Percentiles rank a stretch among this genome's conserved stretches.
These are phyloP conservation scores for Ceratobasidium papillatum DNA, from an alignment of 1,284 basidiomycete genomes.

Conservation along the genomic window DNA sequence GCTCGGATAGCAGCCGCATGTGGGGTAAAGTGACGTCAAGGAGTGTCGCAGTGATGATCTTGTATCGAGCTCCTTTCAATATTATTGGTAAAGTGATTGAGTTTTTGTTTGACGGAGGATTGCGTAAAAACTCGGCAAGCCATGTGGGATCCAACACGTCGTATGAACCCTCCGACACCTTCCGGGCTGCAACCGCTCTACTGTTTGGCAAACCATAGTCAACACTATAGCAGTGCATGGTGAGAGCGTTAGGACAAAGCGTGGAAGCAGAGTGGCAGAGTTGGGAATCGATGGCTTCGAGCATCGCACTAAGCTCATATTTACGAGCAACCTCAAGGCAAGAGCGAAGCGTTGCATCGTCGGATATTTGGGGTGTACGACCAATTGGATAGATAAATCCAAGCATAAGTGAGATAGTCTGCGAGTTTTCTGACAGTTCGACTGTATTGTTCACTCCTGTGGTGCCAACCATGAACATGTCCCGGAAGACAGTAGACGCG, in stretches of 20 bases:
- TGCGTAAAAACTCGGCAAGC: background rate
- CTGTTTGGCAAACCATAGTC: slow-evolving; percentile 9
- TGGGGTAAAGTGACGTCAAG: background rate
- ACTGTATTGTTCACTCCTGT: background rate
- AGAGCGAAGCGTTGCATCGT: background rate
- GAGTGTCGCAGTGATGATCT: slow-evolving; percentile 10
- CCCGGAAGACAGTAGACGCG: slow-evolving; percentile 38
- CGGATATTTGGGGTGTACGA: background rate
- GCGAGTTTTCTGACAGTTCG: slow-evolving; percentile 2
- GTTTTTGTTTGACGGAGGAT: background rate
- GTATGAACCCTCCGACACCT: background rate
- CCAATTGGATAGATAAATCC: slow-evolving; percentile 23
- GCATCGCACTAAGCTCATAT: slow-evolving; percentile 12
- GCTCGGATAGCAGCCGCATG: background rate
- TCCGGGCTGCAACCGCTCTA: slow-evolving; percentile 3
- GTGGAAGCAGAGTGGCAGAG: background rate
- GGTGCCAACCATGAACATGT: slow-evolving; percentile 39
- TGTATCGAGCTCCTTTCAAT: slow-evolving; percentile 10
- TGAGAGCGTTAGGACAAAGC: background rate
- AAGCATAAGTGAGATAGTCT: slow-evolving; percentile 17
- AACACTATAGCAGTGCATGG: background rate
- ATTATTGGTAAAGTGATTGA: background rate
- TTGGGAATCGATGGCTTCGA: slow-evolving; percentile 17
- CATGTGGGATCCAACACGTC: slow-evolving; percentile 8
- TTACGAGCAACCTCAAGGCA: slow-evolving; percentile 19